phyloP scores from a whole-genome alignment of 2,329 filamentous ascomycete species.

The Aspergillus fumigatus region DNA sequence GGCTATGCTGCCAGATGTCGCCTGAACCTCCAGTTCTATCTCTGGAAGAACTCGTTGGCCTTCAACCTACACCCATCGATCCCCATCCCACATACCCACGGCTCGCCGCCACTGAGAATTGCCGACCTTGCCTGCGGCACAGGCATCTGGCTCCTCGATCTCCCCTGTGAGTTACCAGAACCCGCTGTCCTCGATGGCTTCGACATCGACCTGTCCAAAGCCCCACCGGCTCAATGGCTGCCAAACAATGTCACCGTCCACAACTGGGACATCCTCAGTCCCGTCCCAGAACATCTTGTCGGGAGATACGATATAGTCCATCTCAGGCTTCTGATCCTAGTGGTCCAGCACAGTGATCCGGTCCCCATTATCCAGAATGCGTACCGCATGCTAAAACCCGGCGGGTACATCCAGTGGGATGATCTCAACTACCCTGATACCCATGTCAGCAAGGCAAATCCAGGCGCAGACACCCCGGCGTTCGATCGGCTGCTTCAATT shows the following conservation, averaged over 20 bases:
- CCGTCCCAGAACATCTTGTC: slow-evolving; percentile 12
- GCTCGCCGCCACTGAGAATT: slow-evolving; percentile 1
- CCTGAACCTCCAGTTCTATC: slow-evolving; percentile 19
- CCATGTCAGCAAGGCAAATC: slow-evolving; percentile 10
- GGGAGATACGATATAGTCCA: slow-evolving; percentile 22
- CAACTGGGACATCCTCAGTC: slow-evolving; percentile 21
- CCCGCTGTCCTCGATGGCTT: slow-evolving; percentile 18
- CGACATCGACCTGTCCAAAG: slow-evolving; percentile 21
- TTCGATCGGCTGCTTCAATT: slow-evolving; percentile 14
- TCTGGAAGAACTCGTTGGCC: slow-evolving; percentile 21
- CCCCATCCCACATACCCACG: slow-evolving; percentile 3
- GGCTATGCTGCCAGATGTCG: background rate
- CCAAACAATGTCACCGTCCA: slow-evolving; percentile 8
- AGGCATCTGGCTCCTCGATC: slow-evolving; percentile 24
- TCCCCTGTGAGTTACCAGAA: slow-evolving; percentile 14
- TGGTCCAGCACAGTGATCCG: slow-evolving; percentile 10
- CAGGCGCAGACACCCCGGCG: slow-evolving; percentile 5
- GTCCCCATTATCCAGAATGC: slow-evolving; percentile 16
- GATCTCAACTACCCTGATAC: slow-evolving; percentile 21
- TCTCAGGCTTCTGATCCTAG: slow-evolving; percentile 10
- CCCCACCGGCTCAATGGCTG: slow-evolving; percentile 19
- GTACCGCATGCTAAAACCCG: slow-evolving; percentile 21
- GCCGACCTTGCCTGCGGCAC: slow-evolving; percentile 27
- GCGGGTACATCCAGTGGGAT: slow-evolving; percentile 29
- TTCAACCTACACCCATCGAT: slow-evolving; percentile 17